Evolutionary conservation across 1,284 basidiomycete species (phyloP), one percentile per base, ranked within the genome.

Genomic region (Ceratobasidium sp.): DNA sequence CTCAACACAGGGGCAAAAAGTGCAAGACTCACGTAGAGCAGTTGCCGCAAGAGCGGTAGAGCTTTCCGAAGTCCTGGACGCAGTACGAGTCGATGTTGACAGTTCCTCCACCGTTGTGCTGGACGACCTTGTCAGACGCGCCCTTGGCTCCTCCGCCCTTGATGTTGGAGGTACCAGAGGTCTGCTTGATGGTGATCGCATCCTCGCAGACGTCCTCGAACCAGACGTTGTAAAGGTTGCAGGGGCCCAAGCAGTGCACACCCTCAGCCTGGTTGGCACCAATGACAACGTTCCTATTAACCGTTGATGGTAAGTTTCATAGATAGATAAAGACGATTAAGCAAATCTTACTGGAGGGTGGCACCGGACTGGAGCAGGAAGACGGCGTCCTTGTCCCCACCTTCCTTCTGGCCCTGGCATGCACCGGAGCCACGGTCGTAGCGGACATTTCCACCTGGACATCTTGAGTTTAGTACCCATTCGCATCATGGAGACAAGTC

Each of bases 201-300:
- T 78, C 77, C 62, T 77, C 73, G 31, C 64, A 73, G n/a, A 75
- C 73, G 67, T 73, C 76, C 59, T 75, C 59, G 33, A 64, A 77
- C 69, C 59, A 76, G 45, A 56, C 83, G 64, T 84, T 82, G 71
- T 84, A 80, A 74, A 53, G 82, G 11, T 47, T 84, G 80, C 83
- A 84, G 48, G 82, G 81, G 82, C 84, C 84, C 59, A 84, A 80
- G 77, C 84, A 85, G 76, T 85, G 84, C 66, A 85, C 79, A 63
- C 85, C 84, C 72, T 86, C 85, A 56, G 83, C 79, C 72, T 85
- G 84, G 77, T 84, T 82, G 29, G 82, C 79, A 14, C 84, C 85
- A 73, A 85, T 85, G 62, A 83, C 80, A 48, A 85, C 83, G 44
- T 81, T 82, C 65, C 82, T 84, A 15, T 27, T 1, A 8, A 36